Evolutionary conservation across 257 asterid species (phyloP), one percentile per base, ranked within the genome.

Genomic region (Rubia yunnanensis): DNA sequence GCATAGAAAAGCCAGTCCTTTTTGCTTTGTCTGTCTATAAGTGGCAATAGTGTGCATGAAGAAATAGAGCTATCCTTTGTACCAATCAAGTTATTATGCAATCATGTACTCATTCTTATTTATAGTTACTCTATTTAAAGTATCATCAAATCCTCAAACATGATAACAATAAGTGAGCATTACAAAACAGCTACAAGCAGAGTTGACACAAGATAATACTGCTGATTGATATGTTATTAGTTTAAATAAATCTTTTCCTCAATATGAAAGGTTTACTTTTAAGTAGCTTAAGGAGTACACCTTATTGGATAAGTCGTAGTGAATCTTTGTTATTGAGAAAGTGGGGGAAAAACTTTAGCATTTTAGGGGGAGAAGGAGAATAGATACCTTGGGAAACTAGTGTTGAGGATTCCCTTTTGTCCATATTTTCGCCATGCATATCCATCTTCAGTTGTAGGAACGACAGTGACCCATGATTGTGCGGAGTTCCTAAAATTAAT

Each of bases 371-470:
- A 39, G 49, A 14, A 41, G n/a, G n/a, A 14, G 49, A 41, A 49
- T 50, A 50, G 11, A 34, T 80, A 89, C 97, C 97, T 91, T 7
- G 96, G 95, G 72, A 75, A 64, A 0, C 70, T 39, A 9, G 88
- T 73, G 61, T 79, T 74, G 63, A 74, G 71, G 66, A 88, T 88
- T 7, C 24, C 60, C 77, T 91, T 91, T 71, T 91, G 97, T 34
- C 97, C 97, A 73, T 91, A 91, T 72, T 91, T 91, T 46, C 96
- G 82, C 97, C 97, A 88, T 23, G 91, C 85, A 64, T 56, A 73
- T 8, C 83, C 90, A 82, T 91, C 97, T 70, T 76, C 82, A 24
- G 38, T 65, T 0, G 80, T 77, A 8, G 72, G 46, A 48, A 80
- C 68, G 4, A 70, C 23, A 6, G 0, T 57, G 15, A 34, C 68